Evolutionary conservation across 1,284 basidiomycete species (phyloP), one percentile per base, ranked within the genome.

Genomic region (Irpex sp.): DNA sequence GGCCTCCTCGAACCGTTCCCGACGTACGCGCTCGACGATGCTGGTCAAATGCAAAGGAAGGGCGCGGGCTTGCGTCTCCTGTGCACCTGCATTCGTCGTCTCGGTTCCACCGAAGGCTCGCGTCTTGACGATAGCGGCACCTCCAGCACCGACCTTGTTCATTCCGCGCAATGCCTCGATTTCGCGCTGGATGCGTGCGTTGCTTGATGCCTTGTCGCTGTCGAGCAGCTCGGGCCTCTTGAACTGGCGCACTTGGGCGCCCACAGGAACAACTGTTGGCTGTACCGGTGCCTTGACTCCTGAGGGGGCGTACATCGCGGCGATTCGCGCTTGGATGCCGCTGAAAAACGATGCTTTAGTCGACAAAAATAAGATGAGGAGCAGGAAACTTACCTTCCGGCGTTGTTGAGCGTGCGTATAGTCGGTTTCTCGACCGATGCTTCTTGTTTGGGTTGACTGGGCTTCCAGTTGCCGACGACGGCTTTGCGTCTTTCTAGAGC

Each of bases 251-350:
- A 67, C 59, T 19, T 50, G 37, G 4, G 61, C 21, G 3, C 43
- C 55, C 37, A 47, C 1, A 8, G 55, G 35, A 6, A 39, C 17
- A 17, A 50, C 36, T 13, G 26, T 26, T 9, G 59, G 35, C 26
- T 33, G 53, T 39, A 39, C 58, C 2, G 58, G 26, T 31, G 33
- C 33, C 4, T 39, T 13, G 37, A 17, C 53, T 8, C 31, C 39
- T 8, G 61, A 13, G 17, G 37, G 39, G 31, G 21, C 51, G 47
- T 61, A 61, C 37, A 65, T 53, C 26, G 63, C 60, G 9, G 63
- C 63, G 51, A 65, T 65, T 21, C 58, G 63, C 4, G 61, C 63
- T 26, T 65, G 60, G 58, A 65, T 65, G 46, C 58, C 36, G n/a
- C 62, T 59, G 46, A 7, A 36, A 8, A 26, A 5, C 1, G 3